Percentiles rank a stretch among this genome's conserved stretches.
These are phyloP conservation scores for Clonostachys byssicola DNA, from an alignment of 2,329 filamentous ascomycete genomes.

Conservation along the genomic window DNA sequence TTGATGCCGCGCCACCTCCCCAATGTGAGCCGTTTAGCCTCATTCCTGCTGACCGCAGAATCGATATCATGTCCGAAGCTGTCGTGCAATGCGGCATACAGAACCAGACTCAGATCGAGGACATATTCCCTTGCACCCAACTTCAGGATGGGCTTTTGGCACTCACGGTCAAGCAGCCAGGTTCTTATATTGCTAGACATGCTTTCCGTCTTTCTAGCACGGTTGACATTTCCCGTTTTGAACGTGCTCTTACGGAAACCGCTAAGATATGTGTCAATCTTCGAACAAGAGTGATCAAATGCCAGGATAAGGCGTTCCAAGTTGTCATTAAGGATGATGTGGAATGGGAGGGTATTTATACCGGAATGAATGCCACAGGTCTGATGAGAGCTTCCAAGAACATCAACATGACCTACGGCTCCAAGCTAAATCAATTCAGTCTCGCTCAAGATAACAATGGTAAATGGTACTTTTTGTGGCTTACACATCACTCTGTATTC, in stretches of 20 bases:
- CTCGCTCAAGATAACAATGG: constrained; percentile 4
- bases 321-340: not conserved
- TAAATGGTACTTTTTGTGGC: not conserved
- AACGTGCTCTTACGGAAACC: constrained; percentile 15
- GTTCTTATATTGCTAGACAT: constrained; percentile 27
- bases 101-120: constrained; percentile 6
- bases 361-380: not conserved
- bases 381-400: not conserved
- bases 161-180: constrained; percentile 20
- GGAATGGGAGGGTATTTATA: not conserved
- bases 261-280: constrained; percentile 3
- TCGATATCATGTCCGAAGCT: not conserved
- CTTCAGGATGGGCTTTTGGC: constrained; percentile 34
- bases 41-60: not conserved
- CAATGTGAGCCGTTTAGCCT: constrained; percentile 1
- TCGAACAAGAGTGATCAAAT: constrained; percentile 4
- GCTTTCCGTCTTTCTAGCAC: constrained; percentile 11
- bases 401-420: constrained; percentile 3
- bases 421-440: not conserved
- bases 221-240: constrained; percentile 13
- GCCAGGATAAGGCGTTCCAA: not conserved
- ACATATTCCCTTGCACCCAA: constrained; percentile 32
- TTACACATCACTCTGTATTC: constrained; percentile 4
- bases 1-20: not conserved
- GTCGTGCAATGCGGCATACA: not conserved